Conservation (phyloP, 1,284 basidiomycete species). For the Erythrobasidium hasegawianum region DNA sequence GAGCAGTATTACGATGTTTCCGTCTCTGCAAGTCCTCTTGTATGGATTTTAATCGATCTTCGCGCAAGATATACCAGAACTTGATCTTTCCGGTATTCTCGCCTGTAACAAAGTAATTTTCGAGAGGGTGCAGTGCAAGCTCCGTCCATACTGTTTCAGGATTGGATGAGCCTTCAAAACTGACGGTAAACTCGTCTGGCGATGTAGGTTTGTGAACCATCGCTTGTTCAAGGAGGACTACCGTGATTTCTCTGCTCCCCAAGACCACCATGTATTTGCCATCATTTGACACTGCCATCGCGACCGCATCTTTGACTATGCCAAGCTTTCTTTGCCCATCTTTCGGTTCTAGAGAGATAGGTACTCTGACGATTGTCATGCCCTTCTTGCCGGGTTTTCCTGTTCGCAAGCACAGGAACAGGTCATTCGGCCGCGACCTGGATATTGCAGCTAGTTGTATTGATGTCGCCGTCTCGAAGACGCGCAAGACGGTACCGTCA, state of each 20-base stretch:
- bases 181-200: conserved; percentile 62
- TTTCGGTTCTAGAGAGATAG: background rate
- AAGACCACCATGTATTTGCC: conserved; percentile 75
- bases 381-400: background rate
- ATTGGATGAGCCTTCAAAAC: conserved; percentile 43
- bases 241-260: conserved; percentile 75
- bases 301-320: conserved; percentile 21
- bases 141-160: conserved; percentile 61
- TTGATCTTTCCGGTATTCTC: conserved; percentile 79
- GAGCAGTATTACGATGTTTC: background rate
- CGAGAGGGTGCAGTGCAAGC: conserved; percentile 80
- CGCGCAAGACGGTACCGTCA: conserved; percentile 74
- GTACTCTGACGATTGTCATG: background rate
- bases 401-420: background rate
- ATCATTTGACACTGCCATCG: conserved; percentile 15
- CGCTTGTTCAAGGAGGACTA: conserved; percentile 57
- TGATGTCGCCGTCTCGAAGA: conserved; percentile 64
- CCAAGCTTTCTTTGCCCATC: background rate
- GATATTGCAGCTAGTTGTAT: conserved; percentile 60
- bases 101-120: conserved; percentile 92
- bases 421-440: background rate
- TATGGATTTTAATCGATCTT: conserved; percentile 27
- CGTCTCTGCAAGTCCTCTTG: conserved; percentile 21
- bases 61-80: conserved; percentile 67
- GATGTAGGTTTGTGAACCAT: conserved; percentile 56